Base-by-base conservation (phyloP, 208 protist genomes). In the Trypanosoma theileri region DNA sequence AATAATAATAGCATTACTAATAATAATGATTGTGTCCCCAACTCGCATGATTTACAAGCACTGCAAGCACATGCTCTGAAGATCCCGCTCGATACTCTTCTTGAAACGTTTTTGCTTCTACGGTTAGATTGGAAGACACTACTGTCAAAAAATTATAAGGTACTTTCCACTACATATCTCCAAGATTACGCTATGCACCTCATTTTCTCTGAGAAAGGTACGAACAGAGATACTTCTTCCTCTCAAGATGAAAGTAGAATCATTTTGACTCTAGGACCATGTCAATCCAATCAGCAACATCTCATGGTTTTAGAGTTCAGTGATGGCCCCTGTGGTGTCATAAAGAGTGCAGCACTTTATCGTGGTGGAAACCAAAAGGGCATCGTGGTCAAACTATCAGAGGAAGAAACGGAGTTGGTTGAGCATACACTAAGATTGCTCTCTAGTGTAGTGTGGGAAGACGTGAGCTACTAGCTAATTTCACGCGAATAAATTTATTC, bases 151-250 rank as follows among this genome's bases (percentile, higher is more conserved):
- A 7, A 26, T 46, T 17, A 51, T 17, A 6, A 50, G 14, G 4
- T 12, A 4, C n/a, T 76, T 54, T 70, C n/a, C 17, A 17, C 46
- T 1, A 16, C 42, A 7, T 66, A 19, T 26, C 8, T 48, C 1
- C 62, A 54, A 7, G 22, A 69, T n/a, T 70, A 66, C 26, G 24
- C 64, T 19, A 62, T 76, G 17, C 71, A 76, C 51, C 31, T 76
- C 10, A 55, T 70, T 35, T 10, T 42, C 6, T 54, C 28, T 31
- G 31, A 57, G 3, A 28, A 12, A 52, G 42, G 8, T 9, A 54
- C 21, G 21, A 50, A 51, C 16, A 16, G 13, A 17, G 35, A 10
- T 42, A 14, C 10, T n/a, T 24, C 9, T 24, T 13, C 12, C 2
- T 19, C 14, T 46, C 24, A 40, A 59, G 21, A 10, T 10, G 26